Percentiles rank a stretch among this genome's conserved stretches.
phyloP scores from a whole-genome alignment of 1,284 basidiomycete genomes.

The Kwoniella shivajii region DNA sequence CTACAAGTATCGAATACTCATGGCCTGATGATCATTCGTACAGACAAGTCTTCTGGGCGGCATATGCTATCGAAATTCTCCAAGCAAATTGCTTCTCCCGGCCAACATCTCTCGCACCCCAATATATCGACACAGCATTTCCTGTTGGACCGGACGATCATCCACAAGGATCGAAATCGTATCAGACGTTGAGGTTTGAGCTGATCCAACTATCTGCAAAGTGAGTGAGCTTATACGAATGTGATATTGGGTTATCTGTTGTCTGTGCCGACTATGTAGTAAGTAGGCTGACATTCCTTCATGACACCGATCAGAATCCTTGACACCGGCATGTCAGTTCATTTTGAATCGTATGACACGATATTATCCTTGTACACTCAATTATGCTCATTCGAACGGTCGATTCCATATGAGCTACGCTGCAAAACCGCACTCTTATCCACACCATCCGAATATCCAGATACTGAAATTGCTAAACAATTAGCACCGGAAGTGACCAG shows the following conservation, averaged over 20 bases:
- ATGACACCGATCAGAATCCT: background rate
- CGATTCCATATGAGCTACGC: conserved; percentile 30
- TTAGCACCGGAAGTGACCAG: conserved; percentile 25
- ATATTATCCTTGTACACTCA: conserved; percentile 27
- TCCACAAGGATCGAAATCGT: conserved; percentile 18
- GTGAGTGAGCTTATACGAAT: conserved; percentile 6
- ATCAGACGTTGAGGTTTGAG: conserved; percentile 35
- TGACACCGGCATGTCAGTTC: conserved; percentile 24
- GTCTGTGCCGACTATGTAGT: background rate
- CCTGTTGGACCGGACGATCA: conserved; percentile 20
- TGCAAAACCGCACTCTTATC: conserved; percentile 30
- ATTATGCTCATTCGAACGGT: conserved; percentile 30
- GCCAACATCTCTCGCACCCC: conserved; percentile 26
- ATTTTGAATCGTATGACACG: conserved; percentile 23
- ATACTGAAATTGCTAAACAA: conserved; percentile 17
- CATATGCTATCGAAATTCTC: conserved; percentile 32
- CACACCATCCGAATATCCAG: conserved; percentile 26
- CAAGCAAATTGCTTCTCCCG: conserved; percentile 46
- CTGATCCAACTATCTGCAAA: conserved; percentile 28
- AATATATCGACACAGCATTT: conserved; percentile 40
- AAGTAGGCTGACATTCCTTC: background rate
- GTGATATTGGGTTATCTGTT: background rate
- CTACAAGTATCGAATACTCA: background rate
- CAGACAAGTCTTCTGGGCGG: conserved; percentile 42
- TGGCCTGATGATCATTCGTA: background rate